A percentile compares a stretch with the other conserved stretches of the same genome.
Evolutionary conservation across 345 rosid species (phyloP).

Genomic region (Garcia nutans): DNA sequence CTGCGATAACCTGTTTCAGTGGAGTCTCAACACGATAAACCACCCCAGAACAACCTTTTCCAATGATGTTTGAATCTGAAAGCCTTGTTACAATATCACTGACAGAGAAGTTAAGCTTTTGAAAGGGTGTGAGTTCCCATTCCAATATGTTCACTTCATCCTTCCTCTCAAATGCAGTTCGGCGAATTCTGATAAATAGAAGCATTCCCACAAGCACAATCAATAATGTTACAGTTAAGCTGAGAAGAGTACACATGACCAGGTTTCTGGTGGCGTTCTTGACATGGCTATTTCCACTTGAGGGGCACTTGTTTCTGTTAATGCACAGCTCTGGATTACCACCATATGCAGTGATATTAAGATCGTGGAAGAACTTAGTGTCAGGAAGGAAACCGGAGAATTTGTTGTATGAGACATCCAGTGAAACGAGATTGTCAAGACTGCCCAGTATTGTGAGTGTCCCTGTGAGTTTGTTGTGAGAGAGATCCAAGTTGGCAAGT

Average conservation of each 20-base stretch:
- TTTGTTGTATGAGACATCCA: constrained; percentile 57
- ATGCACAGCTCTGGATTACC: constrained; percentile 57
- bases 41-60: constrained; percentile 67
- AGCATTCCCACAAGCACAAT: constrained; percentile 36
- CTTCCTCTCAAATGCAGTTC: constrained; percentile 20
- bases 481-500: constrained; percentile 61
- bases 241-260: constrained; percentile 40
- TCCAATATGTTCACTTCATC: constrained; percentile 39
- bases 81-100: constrained; percentile 45
- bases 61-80: constrained; percentile 53
- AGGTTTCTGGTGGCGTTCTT: constrained; percentile 32
- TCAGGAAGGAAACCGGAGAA: constrained; percentile 63
- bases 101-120: constrained; percentile 59
- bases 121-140: constrained; percentile 67
- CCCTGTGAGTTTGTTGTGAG: constrained; percentile 55
- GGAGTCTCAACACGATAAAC: constrained; percentile 65
- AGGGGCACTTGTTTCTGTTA: constrained; percentile 37
- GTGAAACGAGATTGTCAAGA: constrained; percentile 63
- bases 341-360: constrained; percentile 42
- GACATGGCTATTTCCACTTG: constrained; percentile 20
- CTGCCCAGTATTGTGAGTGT: constrained; percentile 35
- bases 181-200: constrained; percentile 37
- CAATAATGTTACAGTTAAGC: constrained; percentile 35
- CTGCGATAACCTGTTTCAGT: constrained; percentile 54
- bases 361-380: constrained; percentile 53